phyloP scores from a whole-genome alignment of 1,139 yeast species.

The Debaryomycetaceae sp. region DNA sequence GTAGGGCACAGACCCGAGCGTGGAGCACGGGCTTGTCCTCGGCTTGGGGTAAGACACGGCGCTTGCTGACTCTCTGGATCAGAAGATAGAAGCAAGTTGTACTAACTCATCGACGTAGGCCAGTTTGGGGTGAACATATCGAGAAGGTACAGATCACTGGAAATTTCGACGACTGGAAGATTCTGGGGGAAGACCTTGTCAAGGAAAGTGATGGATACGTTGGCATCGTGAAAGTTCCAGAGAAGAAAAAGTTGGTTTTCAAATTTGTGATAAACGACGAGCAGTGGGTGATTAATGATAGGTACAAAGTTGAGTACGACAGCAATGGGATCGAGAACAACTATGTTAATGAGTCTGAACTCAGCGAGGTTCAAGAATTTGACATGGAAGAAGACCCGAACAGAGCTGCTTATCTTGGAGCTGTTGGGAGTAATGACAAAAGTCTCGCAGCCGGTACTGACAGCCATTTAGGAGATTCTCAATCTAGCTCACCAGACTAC shows the following conservation, averaged over 20 bases:
- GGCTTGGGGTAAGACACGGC: neutral
- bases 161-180: constrained; percentile 40
- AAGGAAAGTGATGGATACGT: constrained; percentile 13
- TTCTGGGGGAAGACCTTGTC: constrained; percentile 13
- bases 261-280: constrained; percentile 36
- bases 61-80: no score
- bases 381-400: constrained; percentile 5
- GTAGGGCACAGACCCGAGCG: neutral
- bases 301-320: constrained; percentile 26
- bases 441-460: constrained; percentile 1
- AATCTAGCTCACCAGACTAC: neutral
- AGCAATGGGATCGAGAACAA: constrained; percentile 40
- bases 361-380: constrained; percentile 11
- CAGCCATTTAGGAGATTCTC: neutral
- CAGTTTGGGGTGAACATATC: constrained; percentile 10
- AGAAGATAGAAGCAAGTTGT: neutral
- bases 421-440: constrained; percentile 1
- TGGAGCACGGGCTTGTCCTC: neutral
- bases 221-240: constrained; percentile 16
- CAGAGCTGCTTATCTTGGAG: neutral
- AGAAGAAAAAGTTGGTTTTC: constrained; percentile 23
- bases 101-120: constrained; percentile 6
- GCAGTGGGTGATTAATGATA: constrained; percentile 29
- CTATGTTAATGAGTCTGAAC: constrained; percentile 25
- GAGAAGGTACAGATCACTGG: constrained; percentile 39